Percentiles rank a stretch among this genome's conserved stretches.
Evolutionary conservation across 2,329 filamentous ascomycete species (phyloP).

Genomic region (Hypoxylon sp.): DNA sequence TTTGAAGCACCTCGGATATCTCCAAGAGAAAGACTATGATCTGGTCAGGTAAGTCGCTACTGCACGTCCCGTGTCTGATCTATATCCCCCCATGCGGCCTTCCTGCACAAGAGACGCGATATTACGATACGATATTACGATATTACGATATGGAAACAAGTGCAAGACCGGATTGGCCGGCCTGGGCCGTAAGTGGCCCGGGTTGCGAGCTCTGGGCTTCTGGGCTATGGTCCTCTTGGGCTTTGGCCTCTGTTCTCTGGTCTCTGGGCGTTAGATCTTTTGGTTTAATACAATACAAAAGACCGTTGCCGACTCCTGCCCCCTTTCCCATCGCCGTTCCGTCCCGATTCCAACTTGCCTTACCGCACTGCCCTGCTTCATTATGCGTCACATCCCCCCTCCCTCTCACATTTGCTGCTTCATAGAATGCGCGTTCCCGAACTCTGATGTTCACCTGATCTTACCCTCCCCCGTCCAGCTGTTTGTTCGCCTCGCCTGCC

Average conservation of each 20-base stretch:
- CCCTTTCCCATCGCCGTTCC: background rate
- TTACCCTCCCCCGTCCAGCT: background rate
- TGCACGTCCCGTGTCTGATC: slow-evolving; percentile 7
- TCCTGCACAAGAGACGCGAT: slow-evolving; percentile 9
- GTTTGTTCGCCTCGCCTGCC: background rate
- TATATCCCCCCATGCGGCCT: slow-evolving; percentile 9
- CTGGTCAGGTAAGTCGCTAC: slow-evolving; percentile 30
- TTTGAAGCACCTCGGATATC: slow-evolving; percentile 6
- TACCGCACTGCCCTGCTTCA: background rate
- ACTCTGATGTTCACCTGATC: background rate
- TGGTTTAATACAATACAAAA: slow-evolving; percentile 13
- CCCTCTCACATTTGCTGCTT: background rate
- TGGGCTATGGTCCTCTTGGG: no score
- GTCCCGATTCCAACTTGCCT: background rate
- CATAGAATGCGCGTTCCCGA: slow-evolving; percentile 4
- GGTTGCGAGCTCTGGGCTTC: no score
- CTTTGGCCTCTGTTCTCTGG: no score
- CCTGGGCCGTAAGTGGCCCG: background rate
- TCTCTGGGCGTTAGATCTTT: no score
- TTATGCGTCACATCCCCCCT: background rate
- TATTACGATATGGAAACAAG: no score
- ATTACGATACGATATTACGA: no score
- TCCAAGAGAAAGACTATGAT: slow-evolving; percentile 30
- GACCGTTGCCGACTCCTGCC: background rate
- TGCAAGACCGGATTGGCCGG: slow-evolving; percentile 1